Conservation (phyloP, 768 basidiomycete genomes). For the Collybia sp. region DNA sequence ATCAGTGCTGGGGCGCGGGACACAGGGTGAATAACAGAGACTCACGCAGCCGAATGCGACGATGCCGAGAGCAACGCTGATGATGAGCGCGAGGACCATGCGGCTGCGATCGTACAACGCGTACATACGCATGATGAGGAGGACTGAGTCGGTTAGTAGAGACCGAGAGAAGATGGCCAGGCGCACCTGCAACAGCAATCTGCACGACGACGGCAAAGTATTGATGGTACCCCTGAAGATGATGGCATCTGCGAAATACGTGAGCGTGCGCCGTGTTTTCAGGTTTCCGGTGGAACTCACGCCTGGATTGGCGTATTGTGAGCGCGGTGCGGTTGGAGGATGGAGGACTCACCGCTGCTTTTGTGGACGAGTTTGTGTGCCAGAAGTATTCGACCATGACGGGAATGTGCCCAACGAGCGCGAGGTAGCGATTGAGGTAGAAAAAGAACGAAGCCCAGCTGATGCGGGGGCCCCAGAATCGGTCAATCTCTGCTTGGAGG, state of each 20-base stretch:
- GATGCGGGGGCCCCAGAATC: conserved; percentile 32
- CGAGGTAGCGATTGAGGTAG: conserved; percentile 36
- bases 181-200: conserved; percentile 26
- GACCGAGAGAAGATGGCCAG: background rate
- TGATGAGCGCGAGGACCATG: conserved; percentile 20
- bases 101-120: conserved; percentile 35
- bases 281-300: conserved; percentile 4
- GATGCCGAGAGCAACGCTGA: conserved; percentile 16
- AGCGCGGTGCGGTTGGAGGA: background rate
- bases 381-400: conserved; percentile 29
- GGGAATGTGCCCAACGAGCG: conserved; percentile 32
- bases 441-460: conserved; percentile 32
- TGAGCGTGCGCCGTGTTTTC: too few species aligned
- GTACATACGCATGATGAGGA: conserved; percentile 37
- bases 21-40: background rate
- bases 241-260: conserved; percentile 21
- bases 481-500: conserved; percentile 32
- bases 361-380: conserved; percentile 17
- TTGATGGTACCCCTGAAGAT: conserved; percentile 28
- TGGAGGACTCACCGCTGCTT: conserved; percentile 19
- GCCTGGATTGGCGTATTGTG: background rate
- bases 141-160: conserved; percentile 9
- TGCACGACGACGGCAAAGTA: conserved; percentile 28
- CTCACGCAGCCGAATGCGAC: conserved; percentile 28
- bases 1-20: conserved; percentile 1